Percentiles rank a stretch among this genome's conserved stretches.
phyloP scores from a whole-genome alignment of 371 early-diverging fungal species.

The Spiromyces aspiralis region DNA sequence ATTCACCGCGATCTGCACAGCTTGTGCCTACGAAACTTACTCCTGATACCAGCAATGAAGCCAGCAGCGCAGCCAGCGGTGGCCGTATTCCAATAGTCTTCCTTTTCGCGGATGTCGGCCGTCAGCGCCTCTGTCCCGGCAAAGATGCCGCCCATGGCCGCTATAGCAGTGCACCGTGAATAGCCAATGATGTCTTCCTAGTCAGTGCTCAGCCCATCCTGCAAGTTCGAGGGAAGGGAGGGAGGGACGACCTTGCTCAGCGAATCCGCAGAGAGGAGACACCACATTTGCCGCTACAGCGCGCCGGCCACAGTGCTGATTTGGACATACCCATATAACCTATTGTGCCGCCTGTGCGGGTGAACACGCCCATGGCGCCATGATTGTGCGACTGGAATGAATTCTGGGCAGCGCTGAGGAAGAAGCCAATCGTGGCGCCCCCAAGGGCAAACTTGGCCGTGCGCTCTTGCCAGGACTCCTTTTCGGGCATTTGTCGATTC shows the following conservation, averaged over 20 bases:
- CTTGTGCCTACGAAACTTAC: too few relatives aligned
- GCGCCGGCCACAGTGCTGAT: too few relatives aligned
- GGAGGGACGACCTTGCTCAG: too few relatives aligned
- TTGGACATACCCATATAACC: slow-evolving; percentile 49
- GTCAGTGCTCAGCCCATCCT: too few relatives aligned
- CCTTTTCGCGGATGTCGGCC: slow-evolving; percentile 41
- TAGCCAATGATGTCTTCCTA: too few relatives aligned
- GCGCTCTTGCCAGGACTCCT: slow-evolving; percentile 20
- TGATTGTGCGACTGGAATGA: slow-evolving; percentile 41
- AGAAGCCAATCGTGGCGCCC: slow-evolving; percentile 46
- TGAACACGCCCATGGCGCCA: slow-evolving; percentile 48
- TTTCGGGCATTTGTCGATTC: slow-evolving; percentile 11
- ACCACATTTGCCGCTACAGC: too few relatives aligned
- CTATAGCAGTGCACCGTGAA: too few relatives aligned
- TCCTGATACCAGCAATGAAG: slow-evolving; percentile 46
- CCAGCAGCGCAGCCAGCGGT: slow-evolving; percentile 63
- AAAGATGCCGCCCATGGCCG: slow-evolving; percentile 67
- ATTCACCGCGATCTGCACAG: too few relatives aligned
- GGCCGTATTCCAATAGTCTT: slow-evolving; percentile 50
- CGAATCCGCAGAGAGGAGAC: too few relatives aligned
- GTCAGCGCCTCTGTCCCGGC: slow-evolving; percentile 44
- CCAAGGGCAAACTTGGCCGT: slow-evolving; percentile 25
- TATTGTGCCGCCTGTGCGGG: slow-evolving; percentile 50
- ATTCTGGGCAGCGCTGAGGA: slow-evolving; percentile 56
- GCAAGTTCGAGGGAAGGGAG: too few relatives aligned